Percentiles rank a stretch among this genome's conserved stretches.
These are phyloP conservation scores for Cinnamomum chago DNA, from an alignment of 164 flowering plant species.

Conservation along the genomic window DNA sequence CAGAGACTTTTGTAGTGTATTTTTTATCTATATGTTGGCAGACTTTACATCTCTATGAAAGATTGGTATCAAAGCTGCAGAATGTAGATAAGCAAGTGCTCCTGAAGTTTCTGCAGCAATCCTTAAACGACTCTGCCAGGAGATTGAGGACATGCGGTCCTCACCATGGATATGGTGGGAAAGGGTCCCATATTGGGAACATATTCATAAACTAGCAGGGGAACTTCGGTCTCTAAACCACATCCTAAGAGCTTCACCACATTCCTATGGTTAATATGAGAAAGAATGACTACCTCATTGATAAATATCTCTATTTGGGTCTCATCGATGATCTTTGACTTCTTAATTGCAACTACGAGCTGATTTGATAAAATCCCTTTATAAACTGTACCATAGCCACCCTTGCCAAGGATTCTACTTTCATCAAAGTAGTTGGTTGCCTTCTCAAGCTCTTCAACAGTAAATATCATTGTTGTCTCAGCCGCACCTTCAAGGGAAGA, in stretches of 20 bases:
- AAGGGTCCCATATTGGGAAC: too few species aligned
- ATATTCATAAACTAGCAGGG: too few species aligned
- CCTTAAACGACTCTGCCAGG: neutral
- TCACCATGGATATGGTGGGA: too few species aligned
- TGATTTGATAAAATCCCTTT: conserved; percentile 12
- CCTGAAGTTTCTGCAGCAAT: conserved; percentile 10
- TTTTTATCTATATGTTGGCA: conserved; percentile 3
- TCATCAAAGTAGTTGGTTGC: conserved; percentile 15
- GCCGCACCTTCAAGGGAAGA: neutral
- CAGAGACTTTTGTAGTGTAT: neutral
- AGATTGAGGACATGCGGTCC: neutral
- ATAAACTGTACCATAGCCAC: conserved; percentile 14
- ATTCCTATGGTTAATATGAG: neutral
- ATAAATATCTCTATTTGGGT: conserved; percentile 6
- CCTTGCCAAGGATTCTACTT: conserved; percentile 9
- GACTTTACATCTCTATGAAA: neutral
- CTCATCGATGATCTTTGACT: conserved; percentile 6
- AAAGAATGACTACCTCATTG: conserved; percentile 18
- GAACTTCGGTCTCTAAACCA: too few species aligned
- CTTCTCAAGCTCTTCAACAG: conserved; percentile 9
- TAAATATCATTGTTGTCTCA: conserved; percentile 5
- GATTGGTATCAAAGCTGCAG: too few species aligned
- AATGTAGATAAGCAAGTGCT: conserved; percentile 11
- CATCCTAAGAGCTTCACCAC: too few species aligned
- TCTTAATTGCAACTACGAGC: conserved; percentile 14